Evolutionary conservation across 176 grass and related monocot genomes (phyloP).

Genomic region (Coix lacrymajobi): DNA sequence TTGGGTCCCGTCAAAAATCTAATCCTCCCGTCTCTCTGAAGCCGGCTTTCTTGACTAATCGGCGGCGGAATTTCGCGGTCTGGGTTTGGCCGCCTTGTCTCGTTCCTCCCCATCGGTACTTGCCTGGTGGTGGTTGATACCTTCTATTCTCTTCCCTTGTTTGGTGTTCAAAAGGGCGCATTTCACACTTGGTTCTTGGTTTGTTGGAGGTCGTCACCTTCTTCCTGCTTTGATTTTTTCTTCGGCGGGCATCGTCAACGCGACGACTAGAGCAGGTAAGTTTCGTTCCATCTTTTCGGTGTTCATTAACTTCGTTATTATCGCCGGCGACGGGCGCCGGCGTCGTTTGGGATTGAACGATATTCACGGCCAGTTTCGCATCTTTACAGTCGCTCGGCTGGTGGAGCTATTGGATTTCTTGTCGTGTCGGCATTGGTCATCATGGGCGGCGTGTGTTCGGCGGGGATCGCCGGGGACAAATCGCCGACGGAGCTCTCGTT

Average conservation of each 20-base stretch:
- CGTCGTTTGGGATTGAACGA: neutral
- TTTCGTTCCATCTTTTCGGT: neutral
- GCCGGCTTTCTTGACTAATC: slow-evolving; percentile 31
- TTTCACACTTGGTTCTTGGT: slow-evolving; percentile 1
- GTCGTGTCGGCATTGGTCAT: slow-evolving; percentile 5
- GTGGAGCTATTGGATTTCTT: neutral
- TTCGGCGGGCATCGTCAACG: slow-evolving; percentile 13
- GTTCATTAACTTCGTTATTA: neutral
- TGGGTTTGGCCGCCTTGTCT: neutral
- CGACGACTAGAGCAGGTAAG: neutral
- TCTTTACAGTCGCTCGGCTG: neutral
- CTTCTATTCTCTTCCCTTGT: slow-evolving; percentile 4
- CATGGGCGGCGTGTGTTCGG: slow-evolving; percentile 54
- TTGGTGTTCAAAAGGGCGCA: neutral
- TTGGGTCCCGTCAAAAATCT: slow-evolving; percentile 10
- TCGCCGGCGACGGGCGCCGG: neutral
- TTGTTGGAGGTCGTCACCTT: neutral
- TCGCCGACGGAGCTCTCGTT: slow-evolving; percentile 48
- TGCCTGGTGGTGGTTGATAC: neutral
- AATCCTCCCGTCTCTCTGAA: neutral
- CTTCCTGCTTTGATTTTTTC: neutral
- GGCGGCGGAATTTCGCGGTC: neutral
- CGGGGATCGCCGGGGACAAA: slow-evolving; percentile 40
- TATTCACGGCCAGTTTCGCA: neutral
- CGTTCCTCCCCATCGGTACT: slow-evolving; percentile 5